These are phyloP conservation scores for Aureobasidium melanogenum DNA, from an alignment of 2,329 filamentous ascomycete genomes.

Conservation along the genomic window DNA sequence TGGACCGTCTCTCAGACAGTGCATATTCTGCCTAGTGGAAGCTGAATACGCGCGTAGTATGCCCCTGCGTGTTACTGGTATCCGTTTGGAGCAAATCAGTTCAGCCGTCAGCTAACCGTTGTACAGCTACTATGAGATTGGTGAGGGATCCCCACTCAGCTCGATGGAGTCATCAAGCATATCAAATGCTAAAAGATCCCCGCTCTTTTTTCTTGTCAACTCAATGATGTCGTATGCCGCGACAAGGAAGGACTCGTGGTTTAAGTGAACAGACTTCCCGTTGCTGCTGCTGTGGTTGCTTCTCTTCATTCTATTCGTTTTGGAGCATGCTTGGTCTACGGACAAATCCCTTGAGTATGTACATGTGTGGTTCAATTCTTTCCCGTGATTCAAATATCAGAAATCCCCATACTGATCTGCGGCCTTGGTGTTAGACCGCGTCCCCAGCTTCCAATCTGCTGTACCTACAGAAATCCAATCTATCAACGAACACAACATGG, in stretches of 20 bases:
- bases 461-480: not conserved
- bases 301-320: not conserved
- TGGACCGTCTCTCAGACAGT: not conserved
- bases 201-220: not conserved
- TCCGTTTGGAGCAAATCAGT: not conserved
- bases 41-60: not conserved
- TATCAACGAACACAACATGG: not conserved
- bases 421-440: not conserved
- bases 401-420: not conserved
- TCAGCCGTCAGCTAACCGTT: constrained; percentile 2
- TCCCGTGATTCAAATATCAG: not conserved
- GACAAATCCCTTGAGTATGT: constrained; percentile 1
- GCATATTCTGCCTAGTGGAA: not conserved
- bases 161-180: not conserved
- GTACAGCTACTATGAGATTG: not conserved
- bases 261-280: not conserved
- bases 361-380: not conserved
- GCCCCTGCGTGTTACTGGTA: not conserved
- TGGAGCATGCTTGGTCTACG: constrained; percentile 8
- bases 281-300: constrained; percentile 6
- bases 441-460: not conserved
- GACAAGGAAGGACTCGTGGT: not conserved
- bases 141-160: not conserved
- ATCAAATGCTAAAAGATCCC: not conserved
- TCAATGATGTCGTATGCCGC: constrained; percentile 3